A percentile compares a stretch with the other conserved stretches of the same genome.
These are phyloP conservation scores for Thinopyrum elongatum DNA, from an alignment of 176 grass and related monocot species.

Conservation along the genomic window DNA sequence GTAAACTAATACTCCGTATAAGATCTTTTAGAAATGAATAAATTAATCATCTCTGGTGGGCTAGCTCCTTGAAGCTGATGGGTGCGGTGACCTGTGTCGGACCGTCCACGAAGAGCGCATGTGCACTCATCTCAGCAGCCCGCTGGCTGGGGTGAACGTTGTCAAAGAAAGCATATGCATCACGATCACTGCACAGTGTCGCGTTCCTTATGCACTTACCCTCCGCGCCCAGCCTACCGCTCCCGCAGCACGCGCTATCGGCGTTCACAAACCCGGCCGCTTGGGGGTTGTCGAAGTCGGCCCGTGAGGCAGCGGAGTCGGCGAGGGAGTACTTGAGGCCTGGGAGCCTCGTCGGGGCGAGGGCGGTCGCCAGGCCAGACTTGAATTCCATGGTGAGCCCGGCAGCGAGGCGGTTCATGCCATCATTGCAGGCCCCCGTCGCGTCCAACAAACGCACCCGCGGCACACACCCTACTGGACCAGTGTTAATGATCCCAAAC, in stretches of 20 bases:
- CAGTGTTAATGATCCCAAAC: conserved; percentile 37
- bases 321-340: conserved; percentile 19
- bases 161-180: conserved; percentile 36
- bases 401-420: conserved; percentile 20
- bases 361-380: not conserved
- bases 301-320: not conserved
- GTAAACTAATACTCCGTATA: no score
- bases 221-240: conserved; percentile 12
- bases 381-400: conserved; percentile 21
- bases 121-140: not conserved
- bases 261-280: not conserved
- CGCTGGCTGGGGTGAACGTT: conserved; percentile 23
- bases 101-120: not conserved
- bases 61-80: conserved; percentile 35
- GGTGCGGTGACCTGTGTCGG: not conserved
- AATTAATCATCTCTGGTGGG: no score
- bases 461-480: conserved; percentile 23
- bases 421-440: conserved; percentile 22
- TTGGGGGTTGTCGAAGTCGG: not conserved
- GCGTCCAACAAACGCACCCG: not conserved
- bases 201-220: not conserved
- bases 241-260: conserved; percentile 39
- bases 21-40: no score
- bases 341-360: not conserved
- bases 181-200: not conserved